phyloP scores from a whole-genome alignment of 2,329 filamentous ascomycete genomes.

The Teratosphaeria gauchensis region DNA sequence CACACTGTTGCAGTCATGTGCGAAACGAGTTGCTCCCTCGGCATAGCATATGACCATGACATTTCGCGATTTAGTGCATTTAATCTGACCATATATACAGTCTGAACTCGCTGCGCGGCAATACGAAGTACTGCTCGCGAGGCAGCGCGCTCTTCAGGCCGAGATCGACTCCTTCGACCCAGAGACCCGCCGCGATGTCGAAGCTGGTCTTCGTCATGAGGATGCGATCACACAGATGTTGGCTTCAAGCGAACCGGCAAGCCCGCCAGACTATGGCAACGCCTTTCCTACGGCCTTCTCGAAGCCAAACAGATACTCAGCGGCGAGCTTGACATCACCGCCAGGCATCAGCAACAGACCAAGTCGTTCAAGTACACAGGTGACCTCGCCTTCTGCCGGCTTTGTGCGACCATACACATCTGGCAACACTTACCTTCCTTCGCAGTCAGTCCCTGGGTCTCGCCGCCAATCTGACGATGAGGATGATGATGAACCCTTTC shows the following conservation, averaged over 20 bases:
- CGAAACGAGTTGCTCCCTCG: neutral
- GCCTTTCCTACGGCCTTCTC: conserved; percentile 64
- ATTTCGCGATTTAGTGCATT: neutral
- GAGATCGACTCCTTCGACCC: conserved; percentile 86
- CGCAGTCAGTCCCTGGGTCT: conserved; percentile 76
- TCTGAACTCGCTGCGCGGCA: conserved; percentile 87
- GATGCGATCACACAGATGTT: conserved; percentile 57
- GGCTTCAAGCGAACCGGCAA: conserved; percentile 85
- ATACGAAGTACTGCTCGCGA: conserved; percentile 82
- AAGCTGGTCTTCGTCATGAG: conserved; percentile 76
- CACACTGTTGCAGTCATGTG: neutral
- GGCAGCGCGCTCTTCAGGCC: conserved; percentile 79
- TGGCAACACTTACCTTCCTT: conserved; percentile 56
- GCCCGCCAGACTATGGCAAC: conserved; percentile 85
- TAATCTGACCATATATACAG: conserved; percentile 11
- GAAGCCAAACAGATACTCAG: conserved; percentile 78
- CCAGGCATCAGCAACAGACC: conserved; percentile 54
- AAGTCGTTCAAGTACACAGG: conserved; percentile 65
- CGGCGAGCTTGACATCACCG: conserved; percentile 75
- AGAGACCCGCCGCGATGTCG: conserved; percentile 71
- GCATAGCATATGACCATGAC: neutral
- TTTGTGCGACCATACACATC: conserved; percentile 42
- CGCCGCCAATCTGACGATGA: conserved; percentile 81
- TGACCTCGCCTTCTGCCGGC: conserved; percentile 65
- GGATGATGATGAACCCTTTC: conserved; percentile 64